Conservation (phyloP, 768 basidiomycete genomes). For the Crepidotus variabilis region DNA sequence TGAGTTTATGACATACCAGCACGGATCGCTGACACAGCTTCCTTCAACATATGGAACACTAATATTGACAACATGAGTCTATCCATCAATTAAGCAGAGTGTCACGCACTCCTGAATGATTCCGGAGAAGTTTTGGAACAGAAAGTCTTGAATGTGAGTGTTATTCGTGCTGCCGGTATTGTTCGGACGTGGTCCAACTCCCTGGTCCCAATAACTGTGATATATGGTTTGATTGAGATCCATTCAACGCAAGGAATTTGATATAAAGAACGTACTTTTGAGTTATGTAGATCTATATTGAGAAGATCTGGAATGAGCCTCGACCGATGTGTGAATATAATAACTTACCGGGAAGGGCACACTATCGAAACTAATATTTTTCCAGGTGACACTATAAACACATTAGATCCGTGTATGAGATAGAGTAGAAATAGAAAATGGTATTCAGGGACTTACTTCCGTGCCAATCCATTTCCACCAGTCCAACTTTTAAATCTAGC, state of each 20-base stretch:
- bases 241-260: background rate
- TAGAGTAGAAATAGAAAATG: background rate
- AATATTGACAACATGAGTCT: too few species aligned
- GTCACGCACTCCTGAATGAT: constrained; percentile 43
- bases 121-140: constrained; percentile 52
- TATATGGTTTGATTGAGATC: background rate
- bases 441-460: constrained; percentile 36
- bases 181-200: constrained; percentile 43
- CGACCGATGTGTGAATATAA: too few species aligned
- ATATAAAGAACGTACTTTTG: constrained; percentile 43
- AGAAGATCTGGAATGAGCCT: background rate
- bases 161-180: constrained; percentile 38
- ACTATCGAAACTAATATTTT: constrained; percentile 46
- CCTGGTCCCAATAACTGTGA: constrained; percentile 60
- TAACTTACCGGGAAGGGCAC: constrained; percentile 55
- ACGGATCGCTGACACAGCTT: too few species aligned
- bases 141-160: constrained; percentile 52
- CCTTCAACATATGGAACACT: too few species aligned
- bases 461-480: constrained; percentile 54
- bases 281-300: constrained; percentile 50
- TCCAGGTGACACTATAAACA: constrained; percentile 49
- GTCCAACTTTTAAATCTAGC: constrained; percentile 72
- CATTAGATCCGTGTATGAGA: background rate
- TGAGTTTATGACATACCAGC: too few species aligned
- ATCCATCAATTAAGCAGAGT: background rate